These are phyloP conservation scores for Gentiana straminea DNA, from an alignment of 257 asterid species.

Conservation along the genomic window DNA sequence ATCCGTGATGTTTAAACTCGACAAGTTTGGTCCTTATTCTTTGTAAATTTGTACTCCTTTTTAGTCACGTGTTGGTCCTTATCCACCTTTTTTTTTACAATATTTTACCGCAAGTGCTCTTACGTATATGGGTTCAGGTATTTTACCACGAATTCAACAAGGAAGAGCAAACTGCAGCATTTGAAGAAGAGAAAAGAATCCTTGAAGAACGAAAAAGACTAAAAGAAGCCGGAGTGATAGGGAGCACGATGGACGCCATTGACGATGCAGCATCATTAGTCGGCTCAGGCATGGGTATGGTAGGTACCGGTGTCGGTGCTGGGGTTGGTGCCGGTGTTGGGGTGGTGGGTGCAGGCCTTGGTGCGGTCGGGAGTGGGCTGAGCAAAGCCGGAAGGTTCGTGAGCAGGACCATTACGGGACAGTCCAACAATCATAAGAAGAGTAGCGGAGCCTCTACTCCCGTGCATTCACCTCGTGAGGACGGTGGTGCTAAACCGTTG, in stretches of 20 bases:
- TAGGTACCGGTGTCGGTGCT: slow-evolving; percentile 63
- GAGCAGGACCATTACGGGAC: slow-evolving; percentile 71
- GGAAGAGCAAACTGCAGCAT: slow-evolving; percentile 73
- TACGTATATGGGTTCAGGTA: slow-evolving; percentile 27
- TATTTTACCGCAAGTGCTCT: no score
- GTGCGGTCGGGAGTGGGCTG: slow-evolving; percentile 50
- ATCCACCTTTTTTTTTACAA: no score
- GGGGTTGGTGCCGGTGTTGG: slow-evolving; percentile 46
- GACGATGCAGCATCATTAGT: slow-evolving; percentile 65
- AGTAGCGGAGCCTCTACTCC: slow-evolving; percentile 31
- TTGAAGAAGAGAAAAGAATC: slow-evolving; percentile 72
- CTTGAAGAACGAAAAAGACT: slow-evolving; percentile 76
- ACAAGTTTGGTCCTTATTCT: no score
- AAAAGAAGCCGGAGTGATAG: slow-evolving; percentile 75
- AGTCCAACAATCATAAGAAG: slow-evolving; percentile 41
- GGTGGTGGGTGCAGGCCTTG: no score
- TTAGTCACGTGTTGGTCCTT: no score
- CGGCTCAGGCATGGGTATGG: slow-evolving; percentile 59
- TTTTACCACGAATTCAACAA: slow-evolving; percentile 73
- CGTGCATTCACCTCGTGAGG: slow-evolving; percentile 43
- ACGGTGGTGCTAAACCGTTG: slow-evolving; percentile 68
- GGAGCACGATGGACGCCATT: slow-evolving; percentile 92
- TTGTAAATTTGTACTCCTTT: no score
- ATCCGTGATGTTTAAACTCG: no score
- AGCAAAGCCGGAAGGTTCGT: slow-evolving; percentile 81